Percentiles rank a stretch among this genome's conserved stretches.
Evolutionary conservation across 1,284 basidiomycete species (phyloP).

Genomic region (Malassezia brasiliensis): DNA sequence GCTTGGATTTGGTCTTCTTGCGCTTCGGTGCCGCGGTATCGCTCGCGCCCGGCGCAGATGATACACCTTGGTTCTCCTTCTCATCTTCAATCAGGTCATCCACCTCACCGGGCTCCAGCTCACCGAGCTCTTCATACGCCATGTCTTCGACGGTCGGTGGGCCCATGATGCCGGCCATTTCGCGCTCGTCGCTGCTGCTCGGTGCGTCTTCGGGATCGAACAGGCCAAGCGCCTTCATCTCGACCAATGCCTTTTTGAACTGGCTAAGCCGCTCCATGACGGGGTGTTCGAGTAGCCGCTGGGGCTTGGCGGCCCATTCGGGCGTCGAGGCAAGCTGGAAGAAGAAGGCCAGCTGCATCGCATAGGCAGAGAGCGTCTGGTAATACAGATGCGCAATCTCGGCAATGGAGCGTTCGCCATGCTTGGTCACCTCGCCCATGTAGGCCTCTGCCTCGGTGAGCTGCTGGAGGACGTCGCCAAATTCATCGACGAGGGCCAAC

Average conservation of each 20-base stretch:
- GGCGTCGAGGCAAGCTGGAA: slow-evolving; percentile 64
- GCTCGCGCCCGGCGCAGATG: slow-evolving; percentile 28
- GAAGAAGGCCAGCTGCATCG: slow-evolving; percentile 84
- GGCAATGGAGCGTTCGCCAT: slow-evolving; percentile 6
- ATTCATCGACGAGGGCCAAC: slow-evolving; percentile 54
- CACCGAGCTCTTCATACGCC: slow-evolving; percentile 16
- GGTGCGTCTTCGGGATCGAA: slow-evolving; percentile 20
- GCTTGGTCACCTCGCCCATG: neutral
- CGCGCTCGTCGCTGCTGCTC: slow-evolving; percentile 18
- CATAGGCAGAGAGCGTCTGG: slow-evolving; percentile 74
- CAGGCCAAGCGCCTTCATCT: slow-evolving; percentile 53
- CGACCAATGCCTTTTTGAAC: slow-evolving; percentile 71
- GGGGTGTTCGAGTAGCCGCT: slow-evolving; percentile 51
- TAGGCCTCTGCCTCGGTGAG: slow-evolving; percentile 44
- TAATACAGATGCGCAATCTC: slow-evolving; percentile 20
- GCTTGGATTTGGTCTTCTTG: slow-evolving; percentile 16
- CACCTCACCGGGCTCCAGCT: slow-evolving; percentile 20
- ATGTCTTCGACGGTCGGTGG: slow-evolving; percentile 31
- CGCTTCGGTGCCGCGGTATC: slow-evolving; percentile 12
- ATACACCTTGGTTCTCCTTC: slow-evolving; percentile 7
- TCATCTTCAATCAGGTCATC: slow-evolving; percentile 35
- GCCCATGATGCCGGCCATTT: slow-evolving; percentile 26
- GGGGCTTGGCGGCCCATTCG: slow-evolving; percentile 23
- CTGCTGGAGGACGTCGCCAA: slow-evolving; percentile 52
- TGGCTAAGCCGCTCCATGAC: slow-evolving; percentile 70